phyloP scores from a whole-genome alignment of 345 rosid species.

The Ailanthus altissimus region DNA sequence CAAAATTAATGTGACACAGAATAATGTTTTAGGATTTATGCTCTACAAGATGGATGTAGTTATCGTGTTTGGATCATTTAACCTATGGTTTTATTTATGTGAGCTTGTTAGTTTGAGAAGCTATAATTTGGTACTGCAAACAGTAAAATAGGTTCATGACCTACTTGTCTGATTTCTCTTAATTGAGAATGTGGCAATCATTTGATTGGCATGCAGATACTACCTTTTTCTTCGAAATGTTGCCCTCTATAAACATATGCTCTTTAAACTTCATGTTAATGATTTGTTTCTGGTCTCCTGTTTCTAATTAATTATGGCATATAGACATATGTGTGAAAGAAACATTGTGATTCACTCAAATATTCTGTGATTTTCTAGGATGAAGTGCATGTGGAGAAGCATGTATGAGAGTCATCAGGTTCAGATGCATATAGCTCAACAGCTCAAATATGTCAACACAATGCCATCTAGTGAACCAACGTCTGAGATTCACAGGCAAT shows the following conservation, averaged over 20 bases:
- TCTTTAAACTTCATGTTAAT: neutral
- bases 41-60: neutral
- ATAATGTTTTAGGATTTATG: neutral
- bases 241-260: neutral
- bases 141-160: neutral
- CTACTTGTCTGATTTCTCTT: neutral
- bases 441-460: constrained; percentile 84
- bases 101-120: neutral
- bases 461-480: constrained; percentile 87
- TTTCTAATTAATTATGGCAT: neutral
- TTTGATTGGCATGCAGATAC: neutral
- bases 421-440: constrained; percentile 94
- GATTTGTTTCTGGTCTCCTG: neutral
- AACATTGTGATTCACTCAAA: neutral
- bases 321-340: neutral
- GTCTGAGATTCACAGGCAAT: constrained; percentile 88
- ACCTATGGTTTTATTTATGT: neutral
- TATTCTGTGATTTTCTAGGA: constrained; percentile 40
- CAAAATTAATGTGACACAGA: neutral
- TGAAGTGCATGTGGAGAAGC: constrained; percentile 99
- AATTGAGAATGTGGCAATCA: neutral
- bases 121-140: neutral
- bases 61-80: neutral
- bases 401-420: constrained; percentile 99
- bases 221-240: neutral